These are phyloP conservation scores for Exophiala oligosperma DNA, from an alignment of 2,329 filamentous ascomycete genomes.

Conservation along the genomic window DNA sequence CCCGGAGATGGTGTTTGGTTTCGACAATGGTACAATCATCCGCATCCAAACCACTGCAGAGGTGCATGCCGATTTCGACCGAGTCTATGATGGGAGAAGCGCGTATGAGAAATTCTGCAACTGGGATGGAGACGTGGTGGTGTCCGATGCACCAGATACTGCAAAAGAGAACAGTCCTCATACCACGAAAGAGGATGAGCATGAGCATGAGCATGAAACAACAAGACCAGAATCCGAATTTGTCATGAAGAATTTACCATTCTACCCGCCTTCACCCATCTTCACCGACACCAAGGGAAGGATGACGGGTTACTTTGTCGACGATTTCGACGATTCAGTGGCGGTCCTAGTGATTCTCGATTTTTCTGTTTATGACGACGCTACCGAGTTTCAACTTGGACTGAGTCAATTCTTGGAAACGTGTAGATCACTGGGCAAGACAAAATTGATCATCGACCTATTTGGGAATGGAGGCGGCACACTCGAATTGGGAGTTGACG, in stretches of 20 bases:
- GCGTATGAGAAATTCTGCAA: neutral
- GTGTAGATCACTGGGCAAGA: slow-evolving; percentile 50
- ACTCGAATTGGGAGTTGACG: slow-evolving; percentile 47
- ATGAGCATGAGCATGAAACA: too few species aligned
- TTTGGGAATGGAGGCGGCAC: slow-evolving; percentile 61
- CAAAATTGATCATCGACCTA: slow-evolving; percentile 64
- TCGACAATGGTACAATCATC: slow-evolving; percentile 32
- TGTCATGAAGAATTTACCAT: slow-evolving; percentile 24
- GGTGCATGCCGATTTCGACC: slow-evolving; percentile 28
- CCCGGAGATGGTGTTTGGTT: slow-evolving; percentile 27
- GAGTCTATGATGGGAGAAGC: slow-evolving; percentile 32
- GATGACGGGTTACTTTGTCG: slow-evolving; percentile 47
- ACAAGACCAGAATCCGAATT: neutral
- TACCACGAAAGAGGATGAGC: too few species aligned
- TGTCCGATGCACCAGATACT: too few species aligned
- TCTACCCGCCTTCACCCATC: slow-evolving; percentile 39
- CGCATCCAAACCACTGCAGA: slow-evolving; percentile 28
- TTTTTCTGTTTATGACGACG: slow-evolving; percentile 33
- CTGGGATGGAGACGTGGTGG: neutral
- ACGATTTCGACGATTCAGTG: slow-evolving; percentile 39
- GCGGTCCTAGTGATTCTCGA: slow-evolving; percentile 46
- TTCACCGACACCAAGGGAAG: slow-evolving; percentile 35
- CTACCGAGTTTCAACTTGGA: slow-evolving; percentile 38
- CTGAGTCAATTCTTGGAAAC: slow-evolving; percentile 48
- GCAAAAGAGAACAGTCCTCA: too few species aligned